These are phyloP conservation scores for Arachis hypogaea DNA, from an alignment of 306 rosid species.

Conservation along the genomic window DNA sequence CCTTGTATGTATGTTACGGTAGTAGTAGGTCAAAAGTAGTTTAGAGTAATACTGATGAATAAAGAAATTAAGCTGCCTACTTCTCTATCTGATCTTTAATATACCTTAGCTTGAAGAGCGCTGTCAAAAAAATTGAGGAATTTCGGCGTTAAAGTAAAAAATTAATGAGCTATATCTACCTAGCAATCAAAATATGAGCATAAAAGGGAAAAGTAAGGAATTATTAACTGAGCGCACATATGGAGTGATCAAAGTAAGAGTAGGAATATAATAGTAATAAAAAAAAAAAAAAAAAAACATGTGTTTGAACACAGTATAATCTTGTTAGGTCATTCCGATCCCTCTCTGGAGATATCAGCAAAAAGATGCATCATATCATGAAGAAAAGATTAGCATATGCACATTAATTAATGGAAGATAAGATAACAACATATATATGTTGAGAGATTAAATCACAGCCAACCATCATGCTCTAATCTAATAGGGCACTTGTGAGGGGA, in stretches of 20 bases:
- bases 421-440: no score
- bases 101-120: no score
- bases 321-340: neutral
- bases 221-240: neutral
- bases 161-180: neutral
- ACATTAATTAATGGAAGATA: neutral
- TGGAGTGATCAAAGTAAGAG: neutral
- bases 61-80: no score
- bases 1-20: neutral
- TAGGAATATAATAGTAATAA: neutral
- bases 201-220: neutral
- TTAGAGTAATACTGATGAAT: no score
- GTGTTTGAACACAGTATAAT: no score
- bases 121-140: no score
- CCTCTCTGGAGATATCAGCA: constrained; percentile 4
- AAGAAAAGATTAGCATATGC: neutral
- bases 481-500: constrained; percentile 16
- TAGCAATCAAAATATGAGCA: constrained; percentile 1
- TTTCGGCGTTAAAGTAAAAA: no score
- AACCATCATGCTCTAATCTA: neutral
- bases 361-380: neutral
- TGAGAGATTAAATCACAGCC: no score
- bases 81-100: no score
- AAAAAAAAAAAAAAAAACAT: neutral
- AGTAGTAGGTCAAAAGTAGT: constrained; percentile 39